A percentile compares a stretch with the other conserved stretches of the same genome.
phyloP scores from a whole-genome alignment of 2,329 filamentous ascomycete genomes.

The Beauveria sp. region DNA sequence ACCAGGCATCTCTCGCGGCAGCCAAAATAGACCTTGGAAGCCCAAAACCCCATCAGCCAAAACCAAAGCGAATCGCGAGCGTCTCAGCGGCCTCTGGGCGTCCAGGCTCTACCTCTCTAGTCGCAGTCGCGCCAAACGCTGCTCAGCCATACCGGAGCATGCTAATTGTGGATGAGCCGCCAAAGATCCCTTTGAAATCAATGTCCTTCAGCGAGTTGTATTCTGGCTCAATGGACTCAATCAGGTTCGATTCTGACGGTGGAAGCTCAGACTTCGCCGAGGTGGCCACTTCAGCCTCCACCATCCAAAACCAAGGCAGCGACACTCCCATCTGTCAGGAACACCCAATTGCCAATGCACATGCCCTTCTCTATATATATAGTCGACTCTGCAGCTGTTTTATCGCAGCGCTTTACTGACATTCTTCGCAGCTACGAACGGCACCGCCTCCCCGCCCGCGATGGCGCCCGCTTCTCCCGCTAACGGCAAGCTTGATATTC shows the following conservation, averaged over 20 bases:
- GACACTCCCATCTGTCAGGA: constrained; percentile 27
- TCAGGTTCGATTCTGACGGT: constrained; percentile 17
- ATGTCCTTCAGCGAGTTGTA: constrained; percentile 42
- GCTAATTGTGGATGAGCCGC: constrained; percentile 44
- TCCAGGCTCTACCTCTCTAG: background rate
- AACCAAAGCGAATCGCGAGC: constrained; percentile 28
- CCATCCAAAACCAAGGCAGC: background rate
- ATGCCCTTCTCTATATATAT: background rate
- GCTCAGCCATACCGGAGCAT: constrained; percentile 40
- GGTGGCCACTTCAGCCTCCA: background rate
- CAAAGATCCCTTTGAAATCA: constrained; percentile 35
- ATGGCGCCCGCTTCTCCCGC: constrained; percentile 34
- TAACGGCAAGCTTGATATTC: constrained; percentile 29
- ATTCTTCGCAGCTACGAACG: constrained; percentile 35
- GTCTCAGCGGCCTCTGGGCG: constrained; percentile 17
- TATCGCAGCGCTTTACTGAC: constrained; percentile 26
- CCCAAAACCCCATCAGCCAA: constrained; percentile 11
- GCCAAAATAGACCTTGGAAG: constrained; percentile 14
- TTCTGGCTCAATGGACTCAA: constrained; percentile 16
- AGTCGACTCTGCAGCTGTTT: background rate
- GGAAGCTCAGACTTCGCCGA: constrained; percentile 2
- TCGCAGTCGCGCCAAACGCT: constrained; percentile 13
- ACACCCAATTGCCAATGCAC: constrained; percentile 17
- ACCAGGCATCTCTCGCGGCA: constrained; percentile 22
- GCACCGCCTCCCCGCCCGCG: constrained; percentile 35